These are phyloP conservation scores for Parachlorella kessleri DNA, from an alignment of 139 green algal genomes.

Conservation along the genomic window DNA sequence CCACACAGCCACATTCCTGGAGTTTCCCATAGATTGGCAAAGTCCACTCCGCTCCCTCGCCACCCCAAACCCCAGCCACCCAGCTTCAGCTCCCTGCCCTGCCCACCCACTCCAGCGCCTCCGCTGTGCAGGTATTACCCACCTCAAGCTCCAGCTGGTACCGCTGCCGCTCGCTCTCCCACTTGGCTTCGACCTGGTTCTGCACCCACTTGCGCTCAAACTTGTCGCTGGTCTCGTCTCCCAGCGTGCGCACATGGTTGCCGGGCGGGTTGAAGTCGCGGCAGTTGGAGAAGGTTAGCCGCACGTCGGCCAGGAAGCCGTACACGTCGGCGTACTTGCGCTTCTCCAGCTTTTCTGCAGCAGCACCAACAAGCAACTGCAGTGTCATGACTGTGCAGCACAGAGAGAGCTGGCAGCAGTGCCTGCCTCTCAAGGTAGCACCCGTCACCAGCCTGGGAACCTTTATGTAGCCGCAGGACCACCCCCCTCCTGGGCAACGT, in stretches of 20 bases:
- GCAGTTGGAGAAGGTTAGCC: slow-evolving; percentile 65
- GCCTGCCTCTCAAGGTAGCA: no score
- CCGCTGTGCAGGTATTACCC: no score
- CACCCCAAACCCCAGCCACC: neutral
- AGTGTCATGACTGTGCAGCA: no score
- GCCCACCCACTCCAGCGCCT: neutral
- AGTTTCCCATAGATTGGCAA: no score
- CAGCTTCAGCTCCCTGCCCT: neutral
- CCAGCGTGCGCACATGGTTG: slow-evolving; percentile 53
- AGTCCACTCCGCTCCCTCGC: no score
- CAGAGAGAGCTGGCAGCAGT: no score
- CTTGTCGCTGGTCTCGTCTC: slow-evolving; percentile 44
- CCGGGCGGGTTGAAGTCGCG: slow-evolving; percentile 54
- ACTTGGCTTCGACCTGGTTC: slow-evolving; percentile 47
- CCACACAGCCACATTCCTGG: no score
- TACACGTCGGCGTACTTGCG: slow-evolving; percentile 45
- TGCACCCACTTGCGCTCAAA: slow-evolving; percentile 65
- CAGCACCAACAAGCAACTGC: no score
- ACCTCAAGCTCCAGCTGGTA: slow-evolving; percentile 38
- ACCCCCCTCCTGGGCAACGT: no score
- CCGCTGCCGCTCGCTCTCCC: slow-evolving; percentile 38
- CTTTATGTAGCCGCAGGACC: no score
- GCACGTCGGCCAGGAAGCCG: slow-evolving; percentile 61
- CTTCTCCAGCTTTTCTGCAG: slow-evolving; percentile 24
- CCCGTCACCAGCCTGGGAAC: no score